Evolutionary conservation across 1,284 basidiomycete species (phyloP).

Genomic region (Melanopsichium pennsylvanicum): DNA sequence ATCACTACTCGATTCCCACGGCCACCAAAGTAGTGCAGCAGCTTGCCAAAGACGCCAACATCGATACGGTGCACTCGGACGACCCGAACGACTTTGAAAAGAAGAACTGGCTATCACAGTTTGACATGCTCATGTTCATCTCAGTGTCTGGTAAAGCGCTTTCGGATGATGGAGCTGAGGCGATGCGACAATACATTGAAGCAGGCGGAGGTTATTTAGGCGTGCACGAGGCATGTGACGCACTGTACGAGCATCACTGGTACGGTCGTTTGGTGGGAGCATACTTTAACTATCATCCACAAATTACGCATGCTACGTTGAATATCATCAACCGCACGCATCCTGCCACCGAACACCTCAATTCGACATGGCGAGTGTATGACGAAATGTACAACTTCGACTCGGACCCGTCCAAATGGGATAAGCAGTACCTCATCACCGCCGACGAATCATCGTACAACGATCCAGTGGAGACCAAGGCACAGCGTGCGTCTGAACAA

Average conservation of each 20-base stretch:
- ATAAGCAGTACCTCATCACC: constrained; percentile 48
- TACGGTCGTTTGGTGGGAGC: constrained; percentile 54
- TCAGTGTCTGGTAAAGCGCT: constrained; percentile 50
- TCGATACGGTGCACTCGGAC: constrained; percentile 41
- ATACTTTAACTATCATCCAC: constrained; percentile 53
- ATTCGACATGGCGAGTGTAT: constrained; percentile 44
- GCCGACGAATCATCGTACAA: constrained; percentile 43
- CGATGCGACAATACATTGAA: constrained; percentile 51
- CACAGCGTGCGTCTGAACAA: constrained; percentile 31
- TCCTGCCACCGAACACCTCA: constrained; percentile 48
- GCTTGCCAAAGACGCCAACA: constrained; percentile 32
- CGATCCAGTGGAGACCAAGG: constrained; percentile 34
- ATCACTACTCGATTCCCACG: constrained; percentile 50
- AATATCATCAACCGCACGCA: constrained; percentile 45
- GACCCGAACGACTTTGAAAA: constrained; percentile 49
- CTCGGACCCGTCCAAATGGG: constrained; percentile 43
- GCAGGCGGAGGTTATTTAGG: constrained; percentile 57
- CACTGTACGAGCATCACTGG: constrained; percentile 48
- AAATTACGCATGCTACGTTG: constrained; percentile 37
- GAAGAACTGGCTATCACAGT: constrained; percentile 42
- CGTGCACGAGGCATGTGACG: constrained; percentile 55
- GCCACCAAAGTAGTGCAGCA: constrained; percentile 45
- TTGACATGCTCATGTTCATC: constrained; percentile 57
- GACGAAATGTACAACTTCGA: constrained; percentile 59
- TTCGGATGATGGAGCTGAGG: constrained; percentile 29